These are phyloP conservation scores for Jamesozyma spencerorum DNA, from an alignment of 805 yeast species.

Conservation along the genomic window DNA sequence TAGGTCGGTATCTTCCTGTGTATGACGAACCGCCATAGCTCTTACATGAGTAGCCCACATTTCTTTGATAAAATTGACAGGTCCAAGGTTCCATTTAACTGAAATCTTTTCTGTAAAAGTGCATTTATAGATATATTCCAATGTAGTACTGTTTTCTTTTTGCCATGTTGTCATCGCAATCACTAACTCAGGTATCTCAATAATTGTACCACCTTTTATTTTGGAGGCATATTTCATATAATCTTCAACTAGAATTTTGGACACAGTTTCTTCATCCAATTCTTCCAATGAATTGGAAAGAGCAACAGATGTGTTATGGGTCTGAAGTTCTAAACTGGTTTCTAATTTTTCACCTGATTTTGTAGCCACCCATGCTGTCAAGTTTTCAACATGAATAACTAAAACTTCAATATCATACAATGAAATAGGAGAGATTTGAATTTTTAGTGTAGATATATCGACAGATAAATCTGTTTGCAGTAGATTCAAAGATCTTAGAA, in stretches of 20 bases:
- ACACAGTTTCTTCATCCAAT: slow-evolving; percentile 40
- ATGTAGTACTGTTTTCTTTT: slow-evolving; percentile 37
- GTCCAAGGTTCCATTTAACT: slow-evolving; percentile 88
- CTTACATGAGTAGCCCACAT: slow-evolving; percentile 84
- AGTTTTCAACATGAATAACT: slow-evolving; percentile 46
- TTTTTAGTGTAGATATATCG: slow-evolving; percentile 42
- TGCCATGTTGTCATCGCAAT: slow-evolving; percentile 74
- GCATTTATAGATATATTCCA: slow-evolving; percentile 62
- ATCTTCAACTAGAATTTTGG: slow-evolving; percentile 39
- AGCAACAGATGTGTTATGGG: slow-evolving; percentile 58
- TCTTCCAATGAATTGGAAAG: slow-evolving; percentile 50
- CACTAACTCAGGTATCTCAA: slow-evolving; percentile 66
- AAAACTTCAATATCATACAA: slow-evolving; percentile 70
- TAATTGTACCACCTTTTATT: slow-evolving; percentile 72
- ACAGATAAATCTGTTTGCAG: slow-evolving; percentile 65
- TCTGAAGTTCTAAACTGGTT: slow-evolving; percentile 49
- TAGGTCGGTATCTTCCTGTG: slow-evolving; percentile 27
- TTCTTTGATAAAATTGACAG: slow-evolving; percentile 79
- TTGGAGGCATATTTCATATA: slow-evolving; percentile 47
- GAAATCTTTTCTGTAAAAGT: slow-evolving; percentile 85
- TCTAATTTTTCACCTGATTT: slow-evolving; percentile 32
- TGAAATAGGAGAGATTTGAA: slow-evolving; percentile 76
- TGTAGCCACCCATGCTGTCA: slow-evolving; percentile 42
- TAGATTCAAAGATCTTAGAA: slow-evolving; percentile 24
- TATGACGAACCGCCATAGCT: slow-evolving; percentile 56